Conservation (phyloP, 2,329 filamentous ascomycete species). For the Diaporthe sp. region DNA sequence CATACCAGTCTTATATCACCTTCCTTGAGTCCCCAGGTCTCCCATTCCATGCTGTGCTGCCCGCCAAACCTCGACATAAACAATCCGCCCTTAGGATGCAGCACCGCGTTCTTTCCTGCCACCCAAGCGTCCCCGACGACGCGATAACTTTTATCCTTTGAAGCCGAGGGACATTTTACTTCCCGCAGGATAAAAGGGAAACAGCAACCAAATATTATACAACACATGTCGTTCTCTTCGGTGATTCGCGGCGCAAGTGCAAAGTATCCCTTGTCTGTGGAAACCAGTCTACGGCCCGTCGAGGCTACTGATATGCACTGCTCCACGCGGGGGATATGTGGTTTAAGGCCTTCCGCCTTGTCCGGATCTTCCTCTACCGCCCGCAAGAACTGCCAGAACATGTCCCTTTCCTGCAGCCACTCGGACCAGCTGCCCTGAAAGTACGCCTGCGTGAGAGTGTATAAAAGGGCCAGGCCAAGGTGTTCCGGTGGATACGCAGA, state of each 20-base stretch:
- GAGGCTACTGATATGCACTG: background rate
- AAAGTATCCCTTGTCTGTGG: slow-evolving; percentile 6
- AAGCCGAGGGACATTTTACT: background rate
- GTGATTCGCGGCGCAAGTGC: background rate
- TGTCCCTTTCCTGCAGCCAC: background rate
- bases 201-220: background rate
- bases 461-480: background rate
- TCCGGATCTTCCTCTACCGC: background rate
- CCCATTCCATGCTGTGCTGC: background rate
- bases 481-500: background rate
- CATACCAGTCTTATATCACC: background rate
- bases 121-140: background rate
- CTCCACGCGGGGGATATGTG: background rate
- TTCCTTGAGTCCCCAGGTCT: background rate
- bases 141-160: background rate
- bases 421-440: background rate
- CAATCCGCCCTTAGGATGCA: background rate
- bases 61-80: background rate
- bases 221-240: background rate
- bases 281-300: background rate
- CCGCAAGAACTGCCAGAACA: background rate
- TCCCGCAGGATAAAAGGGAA: background rate
- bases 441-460: background rate
- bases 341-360: too few species aligned
- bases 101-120: background rate